A percentile compares a stretch with the other conserved stretches of the same genome.
phyloP scores from a whole-genome alignment of 345 rosid genomes.

The Gossypium australe region DNA sequence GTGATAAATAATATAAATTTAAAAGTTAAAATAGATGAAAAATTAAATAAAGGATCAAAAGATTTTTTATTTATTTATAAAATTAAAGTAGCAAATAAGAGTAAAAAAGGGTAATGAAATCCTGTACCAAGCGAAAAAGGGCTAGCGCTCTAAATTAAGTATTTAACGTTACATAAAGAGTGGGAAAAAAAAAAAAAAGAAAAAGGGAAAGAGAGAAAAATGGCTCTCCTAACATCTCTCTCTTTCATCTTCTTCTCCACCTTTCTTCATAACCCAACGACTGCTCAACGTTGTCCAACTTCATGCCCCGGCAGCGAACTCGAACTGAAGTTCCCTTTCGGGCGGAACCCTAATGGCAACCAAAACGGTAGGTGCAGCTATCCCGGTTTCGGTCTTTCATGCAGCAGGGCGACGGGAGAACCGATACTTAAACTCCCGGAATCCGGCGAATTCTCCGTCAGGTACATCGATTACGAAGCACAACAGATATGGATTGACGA shows the following conservation, averaged over 20 bases:
- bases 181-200: too few relatives aligned
- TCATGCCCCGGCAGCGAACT: background rate
- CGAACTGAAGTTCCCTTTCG: slow-evolving; percentile 1
- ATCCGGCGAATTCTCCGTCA: slow-evolving; percentile 38
- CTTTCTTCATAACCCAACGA: background rate
- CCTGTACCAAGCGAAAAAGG: too few relatives aligned
- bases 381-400: slow-evolving; percentile 40
- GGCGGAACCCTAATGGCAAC: background rate
- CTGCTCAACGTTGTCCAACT: background rate
- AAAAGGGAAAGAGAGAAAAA: background rate
- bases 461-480: slow-evolving; percentile 28
- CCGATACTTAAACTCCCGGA: slow-evolving; percentile 22
- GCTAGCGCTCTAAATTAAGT: too few relatives aligned
- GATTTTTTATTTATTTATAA: too few relatives aligned
- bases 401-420: slow-evolving; percentile 18
- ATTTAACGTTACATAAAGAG: too few relatives aligned
- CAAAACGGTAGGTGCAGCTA: slow-evolving; percentile 22
- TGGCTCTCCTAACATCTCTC: background rate
- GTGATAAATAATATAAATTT: too few relatives aligned
- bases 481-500: slow-evolving; percentile 31
- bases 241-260: background rate
- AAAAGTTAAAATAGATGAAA: too few relatives aligned
- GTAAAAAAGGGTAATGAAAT: too few relatives aligned
- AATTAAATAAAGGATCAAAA: too few relatives aligned
- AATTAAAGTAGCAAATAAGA: too few relatives aligned